Evolutionary conservation across 176 grass and related monocot species (phyloP).

Genomic region (Carex kokanica): DNA sequence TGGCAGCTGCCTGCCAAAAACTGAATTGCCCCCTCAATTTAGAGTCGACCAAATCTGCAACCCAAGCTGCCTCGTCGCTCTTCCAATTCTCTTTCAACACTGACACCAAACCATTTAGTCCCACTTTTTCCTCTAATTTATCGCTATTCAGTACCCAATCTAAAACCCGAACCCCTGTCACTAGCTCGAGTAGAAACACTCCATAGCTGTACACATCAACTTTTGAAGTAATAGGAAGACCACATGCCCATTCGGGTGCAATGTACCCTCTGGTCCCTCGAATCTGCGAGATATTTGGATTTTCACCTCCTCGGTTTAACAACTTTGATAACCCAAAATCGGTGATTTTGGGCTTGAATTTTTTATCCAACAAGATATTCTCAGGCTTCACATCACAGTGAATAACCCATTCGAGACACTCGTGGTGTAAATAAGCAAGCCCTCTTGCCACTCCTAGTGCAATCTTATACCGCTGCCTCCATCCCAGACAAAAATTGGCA

Average conservation of each 20-base stretch:
- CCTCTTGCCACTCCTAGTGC: constrained; percentile 43
- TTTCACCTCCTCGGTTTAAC: constrained; percentile 12
- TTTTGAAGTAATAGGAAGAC: constrained; percentile 34
- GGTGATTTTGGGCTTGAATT: constrained; percentile 35
- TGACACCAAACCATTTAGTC: constrained; percentile 5
- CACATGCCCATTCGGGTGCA: constrained; percentile 35
- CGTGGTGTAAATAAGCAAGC: constrained; percentile 46
- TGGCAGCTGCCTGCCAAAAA: constrained; percentile 15
- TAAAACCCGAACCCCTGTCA: constrained; percentile 21
- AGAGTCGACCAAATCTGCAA: not conserved
- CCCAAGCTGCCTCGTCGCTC: constrained; percentile 12
- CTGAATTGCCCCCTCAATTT: constrained; percentile 8
- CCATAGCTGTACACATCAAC: constrained; percentile 44
- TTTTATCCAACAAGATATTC: constrained; percentile 36
- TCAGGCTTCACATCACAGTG: constrained; percentile 46
- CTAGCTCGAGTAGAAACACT: constrained; percentile 35
- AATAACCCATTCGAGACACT: constrained; percentile 46
- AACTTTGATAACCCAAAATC: constrained; percentile 40
- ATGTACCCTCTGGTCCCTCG: constrained; percentile 44
- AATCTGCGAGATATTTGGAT: constrained; percentile 28
- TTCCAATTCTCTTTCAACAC: constrained; percentile 4
- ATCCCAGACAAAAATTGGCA: constrained; percentile 20
- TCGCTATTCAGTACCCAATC: constrained; percentile 13
- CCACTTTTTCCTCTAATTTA: not conserved
- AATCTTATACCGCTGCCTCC: constrained; percentile 42